These are phyloP conservation scores for Trametes hirsuta DNA, from an alignment of 1,284 basidiomycete species.

Conservation along the genomic window DNA sequence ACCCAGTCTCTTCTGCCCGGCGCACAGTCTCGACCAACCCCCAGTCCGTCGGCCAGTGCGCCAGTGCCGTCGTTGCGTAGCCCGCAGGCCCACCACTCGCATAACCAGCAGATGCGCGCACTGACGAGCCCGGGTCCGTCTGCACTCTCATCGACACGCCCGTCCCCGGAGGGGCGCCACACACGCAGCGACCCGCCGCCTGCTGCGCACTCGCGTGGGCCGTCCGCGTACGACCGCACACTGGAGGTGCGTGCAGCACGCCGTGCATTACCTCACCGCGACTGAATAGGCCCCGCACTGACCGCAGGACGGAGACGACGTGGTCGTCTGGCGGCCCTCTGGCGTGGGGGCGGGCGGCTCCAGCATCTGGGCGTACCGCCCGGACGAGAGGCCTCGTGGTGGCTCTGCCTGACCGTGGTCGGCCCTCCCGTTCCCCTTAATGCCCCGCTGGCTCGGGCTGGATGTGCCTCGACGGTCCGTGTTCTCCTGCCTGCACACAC, in stretches of 20 bases:
- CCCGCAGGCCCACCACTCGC: conserved; percentile 4
- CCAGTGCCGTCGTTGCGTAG: conserved; percentile 1
- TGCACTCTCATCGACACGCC: conserved; percentile 15
- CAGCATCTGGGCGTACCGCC: conserved; percentile 24
- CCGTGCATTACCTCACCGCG: conserved; percentile 12
- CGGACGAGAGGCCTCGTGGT: conserved; percentile 26
- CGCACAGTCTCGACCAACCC: conserved; percentile 8
- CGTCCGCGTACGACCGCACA: conserved; percentile 20
- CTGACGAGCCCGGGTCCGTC: conserved; percentile 12
- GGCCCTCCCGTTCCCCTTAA: background rate
- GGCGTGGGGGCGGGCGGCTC: background rate
- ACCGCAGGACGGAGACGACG: conserved; percentile 23
- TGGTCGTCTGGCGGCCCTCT: conserved; percentile 17
- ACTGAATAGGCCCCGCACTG: conserved; percentile 12
- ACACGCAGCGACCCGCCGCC: conserved; percentile 16
- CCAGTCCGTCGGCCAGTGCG: background rate
- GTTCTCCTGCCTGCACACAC: conserved; percentile 13
- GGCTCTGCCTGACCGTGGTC: conserved; percentile 15
- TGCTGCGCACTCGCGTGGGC: conserved; percentile 21
- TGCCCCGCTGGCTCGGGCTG: conserved; percentile 18
- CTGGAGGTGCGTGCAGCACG: conserved; percentile 23
- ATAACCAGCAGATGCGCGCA: conserved; percentile 6
- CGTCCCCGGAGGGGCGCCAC: conserved; percentile 9
- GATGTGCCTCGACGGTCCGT: conserved; percentile 22
- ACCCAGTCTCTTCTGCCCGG: conserved; percentile 12